Evolutionary conservation across 306 rosid genomes (phyloP).

Genomic region (Purshia tridentata): DNA sequence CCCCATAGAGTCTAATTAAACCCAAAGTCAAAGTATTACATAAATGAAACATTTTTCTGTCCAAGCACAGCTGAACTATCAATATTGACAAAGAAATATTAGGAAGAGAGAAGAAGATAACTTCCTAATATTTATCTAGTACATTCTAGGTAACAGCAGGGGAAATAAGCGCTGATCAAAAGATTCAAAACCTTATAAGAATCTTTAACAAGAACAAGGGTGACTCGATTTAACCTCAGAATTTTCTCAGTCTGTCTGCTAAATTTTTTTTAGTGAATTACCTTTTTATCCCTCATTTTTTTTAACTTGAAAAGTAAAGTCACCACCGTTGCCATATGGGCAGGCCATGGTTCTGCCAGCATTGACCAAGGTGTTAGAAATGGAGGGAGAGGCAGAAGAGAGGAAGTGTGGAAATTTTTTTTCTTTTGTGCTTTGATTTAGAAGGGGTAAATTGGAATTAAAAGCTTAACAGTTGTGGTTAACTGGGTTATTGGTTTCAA

Average conservation of each 20-base stretch:
- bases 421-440: background rate
- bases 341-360: background rate
- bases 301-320: background rate
- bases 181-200: no score
- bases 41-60: background rate
- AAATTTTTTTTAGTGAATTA: no score
- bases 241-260: no score
- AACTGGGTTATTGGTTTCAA: background rate
- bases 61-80: background rate
- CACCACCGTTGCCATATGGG: background rate
- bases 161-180: background rate
- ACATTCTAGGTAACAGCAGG: background rate
- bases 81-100: background rate
- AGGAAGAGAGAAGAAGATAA: background rate
- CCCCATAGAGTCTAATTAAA: background rate
- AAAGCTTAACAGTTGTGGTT: background rate
- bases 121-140: background rate
- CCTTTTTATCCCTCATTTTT: background rate
- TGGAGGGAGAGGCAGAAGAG: background rate
- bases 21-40: background rate
- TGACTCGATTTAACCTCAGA: no score
- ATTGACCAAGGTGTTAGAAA: background rate
- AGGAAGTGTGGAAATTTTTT: background rate
- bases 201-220: no score
- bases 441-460: background rate